Evolutionary conservation across 2,329 filamentous ascomycete genomes (phyloP).

Genomic region (Aspergillaceae sp.): DNA sequence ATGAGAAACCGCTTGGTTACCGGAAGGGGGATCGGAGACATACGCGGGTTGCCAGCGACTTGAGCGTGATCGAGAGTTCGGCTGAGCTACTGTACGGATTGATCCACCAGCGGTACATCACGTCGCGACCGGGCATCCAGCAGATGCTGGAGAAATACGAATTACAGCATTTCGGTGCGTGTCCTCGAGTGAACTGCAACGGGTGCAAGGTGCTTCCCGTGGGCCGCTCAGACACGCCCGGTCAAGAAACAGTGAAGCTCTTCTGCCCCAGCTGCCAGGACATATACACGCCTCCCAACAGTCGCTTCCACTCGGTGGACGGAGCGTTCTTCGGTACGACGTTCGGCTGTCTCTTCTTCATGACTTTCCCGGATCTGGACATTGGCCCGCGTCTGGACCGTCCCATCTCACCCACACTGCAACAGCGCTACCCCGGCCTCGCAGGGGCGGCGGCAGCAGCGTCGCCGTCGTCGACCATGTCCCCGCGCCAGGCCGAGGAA

Average conservation of each 20-base stretch:
- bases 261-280: constrained; percentile 96
- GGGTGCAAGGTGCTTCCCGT: constrained; percentile 86
- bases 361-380: constrained; percentile 95
- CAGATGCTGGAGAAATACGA: constrained; percentile 99
- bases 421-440: constrained; percentile 19
- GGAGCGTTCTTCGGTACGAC: constrained; percentile 97
- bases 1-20: constrained; percentile 39
- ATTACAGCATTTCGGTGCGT: constrained; percentile 88
- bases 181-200: constrained; percentile 89
- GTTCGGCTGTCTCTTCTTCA: constrained; percentile 93
- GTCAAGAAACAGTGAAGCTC: constrained; percentile 94
- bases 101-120: constrained; percentile 98
- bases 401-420: constrained; percentile 22
- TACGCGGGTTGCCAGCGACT: constrained; percentile 78
- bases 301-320: constrained; percentile 92
- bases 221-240: constrained; percentile 86
- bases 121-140: constrained; percentile 88
- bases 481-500: constrained; percentile 26
- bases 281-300: constrained; percentile 95
- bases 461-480: too few species aligned
- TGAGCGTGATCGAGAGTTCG: constrained; percentile 91
- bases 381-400: constrained; percentile 60
- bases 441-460: constrained; percentile 22
- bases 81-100: constrained; percentile 97
- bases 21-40: constrained; percentile 61